Percentiles rank a stretch among this genome's conserved stretches.
phyloP scores from a whole-genome alignment of 257 asterid species.

The Solanum lycopersicoides region DNA sequence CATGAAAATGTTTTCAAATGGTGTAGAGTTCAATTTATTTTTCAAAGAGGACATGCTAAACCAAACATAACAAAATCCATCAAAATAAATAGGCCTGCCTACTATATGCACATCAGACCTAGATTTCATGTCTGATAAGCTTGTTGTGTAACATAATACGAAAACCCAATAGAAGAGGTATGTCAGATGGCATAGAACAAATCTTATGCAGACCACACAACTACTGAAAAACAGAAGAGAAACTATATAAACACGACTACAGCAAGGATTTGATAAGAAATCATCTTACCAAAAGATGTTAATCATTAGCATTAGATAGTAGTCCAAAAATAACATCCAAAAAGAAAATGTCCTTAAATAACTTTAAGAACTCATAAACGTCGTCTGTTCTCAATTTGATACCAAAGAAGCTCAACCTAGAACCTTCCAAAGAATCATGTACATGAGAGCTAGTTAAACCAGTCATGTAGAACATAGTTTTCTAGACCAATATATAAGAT shows the following conservation, averaged over 20 bases:
- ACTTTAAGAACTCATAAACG: not conserved
- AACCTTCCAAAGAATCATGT: not conserved
- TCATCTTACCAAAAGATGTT: not conserved
- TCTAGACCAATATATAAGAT: not conserved
- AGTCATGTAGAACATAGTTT: not conserved
- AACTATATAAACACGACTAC: not conserved
- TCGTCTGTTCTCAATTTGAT: not conserved
- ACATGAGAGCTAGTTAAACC: not conserved
- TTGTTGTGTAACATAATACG: not conserved
- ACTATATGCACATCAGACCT: not conserved
- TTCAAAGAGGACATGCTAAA: not conserved
- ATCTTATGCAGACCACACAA: not conserved
- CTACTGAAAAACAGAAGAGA: not conserved
- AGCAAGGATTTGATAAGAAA: not conserved
- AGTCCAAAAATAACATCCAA: not conserved
- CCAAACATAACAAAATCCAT: not conserved
- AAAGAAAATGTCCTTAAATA: not conserved
- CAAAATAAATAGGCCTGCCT: not conserved
- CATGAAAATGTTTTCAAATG: not conserved
- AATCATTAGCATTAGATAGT: not conserved
- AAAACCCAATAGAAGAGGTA: not conserved
- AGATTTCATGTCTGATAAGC: not conserved
- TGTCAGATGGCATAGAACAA: not conserved
- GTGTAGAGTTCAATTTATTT: not conserved
- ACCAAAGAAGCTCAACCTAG: not conserved